These are phyloP conservation scores for Remersonia thermophila DNA, from an alignment of 2,329 filamentous ascomycete genomes.

Conservation along the genomic window DNA sequence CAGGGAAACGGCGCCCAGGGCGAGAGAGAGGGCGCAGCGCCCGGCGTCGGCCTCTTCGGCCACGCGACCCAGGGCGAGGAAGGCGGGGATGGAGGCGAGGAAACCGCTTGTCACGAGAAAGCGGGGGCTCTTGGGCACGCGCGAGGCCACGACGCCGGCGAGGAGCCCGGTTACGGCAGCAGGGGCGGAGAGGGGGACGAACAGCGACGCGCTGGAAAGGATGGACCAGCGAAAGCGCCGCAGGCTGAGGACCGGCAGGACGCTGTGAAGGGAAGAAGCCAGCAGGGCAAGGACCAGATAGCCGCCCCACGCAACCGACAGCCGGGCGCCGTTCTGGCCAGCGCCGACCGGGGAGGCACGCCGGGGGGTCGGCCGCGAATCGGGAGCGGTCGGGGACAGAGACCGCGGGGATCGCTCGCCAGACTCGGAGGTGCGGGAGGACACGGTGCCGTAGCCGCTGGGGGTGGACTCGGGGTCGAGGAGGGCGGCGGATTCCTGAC, in stretches of 20 bases:
- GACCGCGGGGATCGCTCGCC: constrained; percentile 8
- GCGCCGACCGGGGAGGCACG: neutral
- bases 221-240: constrained; percentile 11
- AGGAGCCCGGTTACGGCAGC: constrained; percentile 11
- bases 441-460: constrained; percentile 14
- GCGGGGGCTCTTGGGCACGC: constrained; percentile 11
- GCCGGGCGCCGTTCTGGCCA: constrained; percentile 5
- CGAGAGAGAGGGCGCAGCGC: constrained; percentile 7
- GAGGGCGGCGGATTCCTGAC: no score
- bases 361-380: constrained; percentile 1
- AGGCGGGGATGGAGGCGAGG: constrained; percentile 10
- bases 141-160: constrained; percentile 5
- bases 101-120: constrained; percentile 13
- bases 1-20: constrained; percentile 12
- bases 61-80: constrained; percentile 10
- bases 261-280: constrained; percentile 12
- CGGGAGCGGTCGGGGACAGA: constrained; percentile 6
- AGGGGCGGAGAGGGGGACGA: constrained; percentile 15
- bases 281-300: constrained; percentile 14
- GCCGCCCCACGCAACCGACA: constrained; percentile 11
- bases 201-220: constrained; percentile 8
- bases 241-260: constrained; percentile 14
- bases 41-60: constrained; percentile 1
- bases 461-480: no score
- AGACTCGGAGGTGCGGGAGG: neutral